These are phyloP conservation scores for Myochromella boudieri DNA, from an alignment of 768 basidiomycete species.

Conservation along the genomic window DNA sequence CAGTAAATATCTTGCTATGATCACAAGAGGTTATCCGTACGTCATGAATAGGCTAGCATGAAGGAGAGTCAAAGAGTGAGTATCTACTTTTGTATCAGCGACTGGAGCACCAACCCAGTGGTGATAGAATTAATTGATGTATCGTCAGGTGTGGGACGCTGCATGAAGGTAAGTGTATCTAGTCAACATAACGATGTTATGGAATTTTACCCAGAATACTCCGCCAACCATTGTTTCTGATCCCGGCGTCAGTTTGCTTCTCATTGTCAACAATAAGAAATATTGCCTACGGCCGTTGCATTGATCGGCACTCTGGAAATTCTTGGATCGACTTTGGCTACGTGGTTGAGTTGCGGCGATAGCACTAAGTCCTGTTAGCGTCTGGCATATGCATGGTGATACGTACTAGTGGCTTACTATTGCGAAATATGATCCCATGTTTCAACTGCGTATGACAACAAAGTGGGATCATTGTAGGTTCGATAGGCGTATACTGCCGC, in stretches of 20 bases:
- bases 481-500: constrained; percentile 50
- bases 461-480: constrained; percentile 40
- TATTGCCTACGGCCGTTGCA: constrained; percentile 47
- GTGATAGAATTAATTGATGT: constrained; percentile 48
- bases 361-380: constrained; percentile 29
- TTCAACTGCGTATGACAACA: constrained; percentile 42
- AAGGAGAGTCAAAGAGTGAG: neutral
- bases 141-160: constrained; percentile 46
- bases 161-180: constrained; percentile 8
- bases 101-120: constrained; percentile 37
- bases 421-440: constrained; percentile 50
- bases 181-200: too few relatives aligned
- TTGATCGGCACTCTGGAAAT: constrained; percentile 36
- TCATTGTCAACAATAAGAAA: too few relatives aligned
- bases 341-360: constrained; percentile 39
- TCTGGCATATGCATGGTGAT: neutral
- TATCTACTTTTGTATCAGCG: neutral
- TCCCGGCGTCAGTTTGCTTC: too few relatives aligned
- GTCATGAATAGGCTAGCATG: constrained; percentile 13
- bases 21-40: constrained; percentile 1
- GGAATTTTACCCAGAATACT: constrained; percentile 63
- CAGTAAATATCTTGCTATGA: neutral
- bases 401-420: too few relatives aligned
- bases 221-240: constrained; percentile 51
- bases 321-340: constrained; percentile 37